Base-by-base conservation (phyloP, 2,329 filamentous ascomycete genomes). In the Botrytis byssoidea region DNA sequence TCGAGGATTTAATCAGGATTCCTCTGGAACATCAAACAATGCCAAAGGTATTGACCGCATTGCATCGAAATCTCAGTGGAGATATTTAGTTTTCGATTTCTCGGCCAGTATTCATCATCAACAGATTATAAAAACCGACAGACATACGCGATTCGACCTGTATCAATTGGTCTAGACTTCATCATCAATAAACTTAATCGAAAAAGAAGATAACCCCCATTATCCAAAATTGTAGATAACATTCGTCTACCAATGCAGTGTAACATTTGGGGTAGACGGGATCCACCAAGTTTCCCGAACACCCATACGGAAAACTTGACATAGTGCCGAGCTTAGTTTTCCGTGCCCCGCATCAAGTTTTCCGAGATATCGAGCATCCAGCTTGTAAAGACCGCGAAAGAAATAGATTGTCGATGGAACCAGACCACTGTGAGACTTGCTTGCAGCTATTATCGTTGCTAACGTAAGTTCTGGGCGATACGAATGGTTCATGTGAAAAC, bases 261-360 rank as follows among this genome's bases (percentile, higher is more conserved):
- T 35, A 42, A 57, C 65, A 40, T 22, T 10, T 37, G 29, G 20
- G 35, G 48, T n/a, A 29, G 25, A 68, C 9, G 25, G 46, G 46
- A 40, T 55, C 35, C 29, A 51, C 22, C 25, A 29, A 29, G 46
- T 68, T 29, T 57, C 25, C 65, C 48, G 46, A 32, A 14, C 14
- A 18, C 18, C 32, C 32, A 25, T 25, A 57, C 35, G 65, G 65
- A 22, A 40, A 55, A 55, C 48, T 29, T 22, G 2, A n/a, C 48
- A 18, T 12, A 42, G 7, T 57, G n/a, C 8, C 32, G 46, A 32
- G 25, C 46, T 20, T 32, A 22, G 48, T 40, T 68, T 57, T 68
- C 65, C 46, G 35, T 57, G 48, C 25, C 65, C 65, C 65, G 65
- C 46, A 57, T 68, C 20, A 22, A 29, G 48, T 57, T 68, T 42